Evolutionary conservation across 495 filamentous ascomycete genomes (phyloP).

Genomic region (Aspergillus sclerotioniger): DNA sequence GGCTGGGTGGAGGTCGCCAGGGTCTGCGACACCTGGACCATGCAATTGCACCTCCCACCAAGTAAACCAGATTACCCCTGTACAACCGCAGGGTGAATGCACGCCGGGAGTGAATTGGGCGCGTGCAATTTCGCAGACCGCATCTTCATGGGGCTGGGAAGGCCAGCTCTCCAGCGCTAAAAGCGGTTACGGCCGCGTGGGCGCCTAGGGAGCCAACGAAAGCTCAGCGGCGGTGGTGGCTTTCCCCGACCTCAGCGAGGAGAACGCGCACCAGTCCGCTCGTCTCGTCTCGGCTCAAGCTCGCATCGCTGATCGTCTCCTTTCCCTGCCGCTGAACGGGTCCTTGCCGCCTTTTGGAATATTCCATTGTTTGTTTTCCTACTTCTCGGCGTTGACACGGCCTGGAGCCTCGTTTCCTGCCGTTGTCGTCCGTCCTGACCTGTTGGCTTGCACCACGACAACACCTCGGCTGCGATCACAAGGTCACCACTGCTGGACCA

Average conservation of each 20-base stretch:
- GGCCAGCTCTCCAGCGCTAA: conserved; percentile 17
- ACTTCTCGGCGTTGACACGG: conserved; percentile 24
- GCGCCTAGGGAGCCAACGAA: conserved; percentile 24
- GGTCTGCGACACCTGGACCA: not conserved
- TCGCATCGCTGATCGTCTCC: conserved; percentile 13
- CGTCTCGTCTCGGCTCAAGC: conserved; percentile 8
- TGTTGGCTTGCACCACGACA: conserved; percentile 15
- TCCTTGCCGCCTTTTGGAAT: conserved; percentile 3
- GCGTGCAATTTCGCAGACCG: not conserved
- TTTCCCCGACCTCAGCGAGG: conserved; percentile 20
- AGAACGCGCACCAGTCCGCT: conserved; percentile 18
- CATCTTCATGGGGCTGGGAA: conserved; percentile 6
- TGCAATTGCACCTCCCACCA: no score
- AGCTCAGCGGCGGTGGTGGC: conserved; percentile 17
- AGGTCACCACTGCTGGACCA: not conserved
- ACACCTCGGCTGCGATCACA: conserved; percentile 19
- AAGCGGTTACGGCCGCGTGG: conserved; percentile 20
- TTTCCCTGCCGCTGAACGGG: conserved; percentile 8
- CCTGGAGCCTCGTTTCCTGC: conserved; percentile 25
- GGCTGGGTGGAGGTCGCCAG: no score
- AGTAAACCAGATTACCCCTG: no score
- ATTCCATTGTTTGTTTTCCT: conserved; percentile 10
- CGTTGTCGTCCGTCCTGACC: conserved; percentile 17
- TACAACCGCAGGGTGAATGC: not conserved
- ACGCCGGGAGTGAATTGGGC: not conserved